These are phyloP conservation scores for Exophiala aquamarina DNA, from an alignment of 2,329 filamentous ascomycete genomes.

Conservation along the genomic window DNA sequence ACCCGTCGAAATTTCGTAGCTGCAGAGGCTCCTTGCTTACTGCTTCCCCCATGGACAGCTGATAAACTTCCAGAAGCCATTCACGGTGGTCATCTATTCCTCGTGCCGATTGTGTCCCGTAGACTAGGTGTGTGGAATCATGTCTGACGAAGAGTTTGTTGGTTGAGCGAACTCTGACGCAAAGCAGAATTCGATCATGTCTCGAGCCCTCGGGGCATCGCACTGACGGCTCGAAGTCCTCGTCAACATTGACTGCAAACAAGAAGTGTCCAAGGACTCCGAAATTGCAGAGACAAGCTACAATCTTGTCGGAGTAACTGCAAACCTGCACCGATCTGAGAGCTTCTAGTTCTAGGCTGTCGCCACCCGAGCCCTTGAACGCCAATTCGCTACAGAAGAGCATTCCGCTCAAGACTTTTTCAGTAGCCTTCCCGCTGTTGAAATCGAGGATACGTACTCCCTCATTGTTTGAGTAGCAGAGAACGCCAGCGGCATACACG, in stretches of 20 bases:
- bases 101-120: slow-evolving; percentile 61
- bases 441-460: slow-evolving; percentile 61
- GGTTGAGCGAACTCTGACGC: slow-evolving; percentile 44
- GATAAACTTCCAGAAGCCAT: slow-evolving; percentile 62
- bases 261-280: slow-evolving; percentile 49
- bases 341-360: slow-evolving; percentile 28
- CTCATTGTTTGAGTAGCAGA: slow-evolving; percentile 61
- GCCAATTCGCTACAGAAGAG: slow-evolving; percentile 38
- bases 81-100: slow-evolving; percentile 57
- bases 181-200: slow-evolving; percentile 41
- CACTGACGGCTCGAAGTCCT: slow-evolving; percentile 1
- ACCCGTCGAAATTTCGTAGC: slow-evolving; percentile 60
- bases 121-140: slow-evolving; percentile 61
- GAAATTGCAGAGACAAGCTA: slow-evolving; percentile 58
- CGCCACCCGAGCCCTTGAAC: slow-evolving; percentile 12
- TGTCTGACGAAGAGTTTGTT: slow-evolving; percentile 68
- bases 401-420: slow-evolving; percentile 59
- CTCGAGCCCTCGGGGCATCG: background rate
- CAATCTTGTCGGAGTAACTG: slow-evolving; percentile 57
- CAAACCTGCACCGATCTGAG: slow-evolving; percentile 48
- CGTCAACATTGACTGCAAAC: slow-evolving; percentile 49
- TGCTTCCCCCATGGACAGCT: slow-evolving; percentile 45
- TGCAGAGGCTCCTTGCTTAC: slow-evolving; percentile 47
- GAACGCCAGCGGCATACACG: slow-evolving; percentile 61
- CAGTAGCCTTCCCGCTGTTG: slow-evolving; percentile 47